These are phyloP conservation scores for Fusarium liriodendri DNA, from an alignment of 2,329 filamentous ascomycete species.

Conservation along the genomic window DNA sequence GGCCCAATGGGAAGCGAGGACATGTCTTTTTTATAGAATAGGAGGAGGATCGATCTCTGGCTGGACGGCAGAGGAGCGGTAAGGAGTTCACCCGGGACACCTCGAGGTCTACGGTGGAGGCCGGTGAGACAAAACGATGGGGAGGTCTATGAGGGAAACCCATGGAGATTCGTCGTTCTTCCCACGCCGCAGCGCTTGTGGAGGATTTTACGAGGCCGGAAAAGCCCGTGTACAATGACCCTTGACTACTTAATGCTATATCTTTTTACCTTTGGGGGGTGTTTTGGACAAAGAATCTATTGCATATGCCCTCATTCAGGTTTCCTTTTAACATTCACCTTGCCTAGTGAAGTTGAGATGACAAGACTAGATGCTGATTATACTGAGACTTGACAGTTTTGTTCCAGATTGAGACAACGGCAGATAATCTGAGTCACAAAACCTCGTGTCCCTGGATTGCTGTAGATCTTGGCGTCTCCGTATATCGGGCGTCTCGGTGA, in stretches of 20 bases:
- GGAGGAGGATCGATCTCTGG: slow-evolving; percentile 25
- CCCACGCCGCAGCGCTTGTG: slow-evolving; percentile 22
- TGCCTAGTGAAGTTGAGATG: background rate
- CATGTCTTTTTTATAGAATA: slow-evolving; percentile 41
- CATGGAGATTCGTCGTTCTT: slow-evolving; percentile 23
- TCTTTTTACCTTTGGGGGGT: slow-evolving; percentile 43
- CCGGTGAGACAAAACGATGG: slow-evolving; percentile 11
- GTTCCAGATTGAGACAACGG: background rate
- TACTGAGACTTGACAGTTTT: background rate
- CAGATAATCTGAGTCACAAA: background rate
- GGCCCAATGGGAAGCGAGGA: slow-evolving; percentile 26
- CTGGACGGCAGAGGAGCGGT: slow-evolving; percentile 16
- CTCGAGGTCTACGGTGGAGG: slow-evolving; percentile 19
- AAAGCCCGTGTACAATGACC: slow-evolving; percentile 56
- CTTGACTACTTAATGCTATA: slow-evolving; percentile 56
- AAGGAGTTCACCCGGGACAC: slow-evolving; percentile 26
- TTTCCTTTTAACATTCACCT: background rate
- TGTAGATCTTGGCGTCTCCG: background rate
- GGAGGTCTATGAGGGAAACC: slow-evolving; percentile 22
- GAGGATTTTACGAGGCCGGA: slow-evolving; percentile 44
- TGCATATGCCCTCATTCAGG: slow-evolving; percentile 33
- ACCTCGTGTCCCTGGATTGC: background rate
- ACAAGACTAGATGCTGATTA: background rate
- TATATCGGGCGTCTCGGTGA: slow-evolving; percentile 8
- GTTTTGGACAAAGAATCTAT: slow-evolving; percentile 42